Evolutionary conservation across 345 rosid genomes (phyloP), one percentile per base, ranked within the genome.

Genomic region (Pseudoturritis turrita): DNA sequence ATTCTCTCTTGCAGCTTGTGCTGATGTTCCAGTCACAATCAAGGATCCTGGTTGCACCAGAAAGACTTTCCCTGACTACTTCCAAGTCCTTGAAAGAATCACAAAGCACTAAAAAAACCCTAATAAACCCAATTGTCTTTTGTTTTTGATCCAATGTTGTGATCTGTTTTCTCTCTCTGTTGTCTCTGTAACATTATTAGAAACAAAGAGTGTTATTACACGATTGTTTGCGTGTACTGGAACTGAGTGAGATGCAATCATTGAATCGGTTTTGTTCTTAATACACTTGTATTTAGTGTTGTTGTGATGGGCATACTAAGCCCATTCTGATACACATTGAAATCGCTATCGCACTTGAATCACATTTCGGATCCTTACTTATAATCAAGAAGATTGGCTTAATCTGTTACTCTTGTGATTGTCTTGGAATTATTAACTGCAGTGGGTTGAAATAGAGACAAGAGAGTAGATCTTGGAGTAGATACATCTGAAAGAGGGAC

Each of bases 21-120:
- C 83, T n/a, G 94, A 86, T 25, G 99, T 95, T 66, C 94, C 96
- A 2, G 91, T 95, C 46, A 95, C 96, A 54, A 92, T 95, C 81
- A 92, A 64, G 37, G 99, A 95, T 81, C 98, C 99, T 1, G 83
- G 89, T 62, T 96, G 99, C 81, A 96, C 97, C 5, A 75, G 88
- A 36, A 92, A 96, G 74, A 92, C 99, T 46, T 95, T 96, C 88
- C 99, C 97, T 0, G 90, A 92, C 80, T 96, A 89, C 81, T 96
- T 96, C 45, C 88, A 96, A 73, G 94, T 90, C 59, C 98, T 96
- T 2, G 77, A 88, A 72, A 86, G 86, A 46, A 80, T 83, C 68
- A 80, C 97, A 5, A 86, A 86, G 84, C 90, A 51, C 64, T 77
- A 65, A 56, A 56, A 15, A 7, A 12, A 23, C 4, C 21, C 33